Evolutionary conservation across 495 filamentous ascomycete species (phyloP).

Genomic region (Annulohypoxylon maeteangense): DNA sequence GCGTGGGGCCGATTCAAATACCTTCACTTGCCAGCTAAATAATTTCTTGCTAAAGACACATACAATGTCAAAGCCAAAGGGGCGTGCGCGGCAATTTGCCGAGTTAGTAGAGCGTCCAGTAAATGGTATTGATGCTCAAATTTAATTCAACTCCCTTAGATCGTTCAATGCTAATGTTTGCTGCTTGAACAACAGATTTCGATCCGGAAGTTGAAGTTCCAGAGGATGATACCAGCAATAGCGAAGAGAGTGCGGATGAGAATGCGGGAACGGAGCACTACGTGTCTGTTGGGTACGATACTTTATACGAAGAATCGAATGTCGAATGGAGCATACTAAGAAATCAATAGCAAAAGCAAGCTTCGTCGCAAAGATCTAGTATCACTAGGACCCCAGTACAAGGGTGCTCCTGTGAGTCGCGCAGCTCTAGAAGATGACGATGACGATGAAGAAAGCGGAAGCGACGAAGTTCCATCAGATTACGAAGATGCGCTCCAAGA

Average conservation of each 20-base stretch:
- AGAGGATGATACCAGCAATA: constrained; percentile 63
- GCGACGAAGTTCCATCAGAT: constrained; percentile 28
- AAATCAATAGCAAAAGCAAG: constrained; percentile 75
- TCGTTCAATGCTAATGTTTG: constrained; percentile 22
- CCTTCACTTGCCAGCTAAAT: neutral
- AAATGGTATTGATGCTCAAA: constrained; percentile 47
- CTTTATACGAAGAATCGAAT: neutral
- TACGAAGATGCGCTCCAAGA: constrained; percentile 43
- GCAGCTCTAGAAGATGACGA: constrained; percentile 67
- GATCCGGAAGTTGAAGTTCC: constrained; percentile 83
- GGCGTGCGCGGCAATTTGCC: constrained; percentile 51
- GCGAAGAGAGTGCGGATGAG: constrained; percentile 64
- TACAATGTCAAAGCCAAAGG: constrained; percentile 51
- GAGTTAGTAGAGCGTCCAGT: constrained; percentile 54
- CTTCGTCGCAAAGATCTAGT: constrained; percentile 76
- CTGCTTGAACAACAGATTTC: constrained; percentile 67
- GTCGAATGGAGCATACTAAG: constrained; percentile 2
- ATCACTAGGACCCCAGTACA: constrained; percentile 81
- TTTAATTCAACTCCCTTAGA: neutral
- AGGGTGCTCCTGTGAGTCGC: constrained; percentile 80
- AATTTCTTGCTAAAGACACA: neutral
- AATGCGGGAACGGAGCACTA: constrained; percentile 83
- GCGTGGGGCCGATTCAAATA: constrained; percentile 24
- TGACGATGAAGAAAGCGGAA: constrained; percentile 52
- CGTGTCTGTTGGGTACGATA: constrained; percentile 74